Conservation (phyloP, 805 yeast species). For the Nakazawaea sp. region DNA sequence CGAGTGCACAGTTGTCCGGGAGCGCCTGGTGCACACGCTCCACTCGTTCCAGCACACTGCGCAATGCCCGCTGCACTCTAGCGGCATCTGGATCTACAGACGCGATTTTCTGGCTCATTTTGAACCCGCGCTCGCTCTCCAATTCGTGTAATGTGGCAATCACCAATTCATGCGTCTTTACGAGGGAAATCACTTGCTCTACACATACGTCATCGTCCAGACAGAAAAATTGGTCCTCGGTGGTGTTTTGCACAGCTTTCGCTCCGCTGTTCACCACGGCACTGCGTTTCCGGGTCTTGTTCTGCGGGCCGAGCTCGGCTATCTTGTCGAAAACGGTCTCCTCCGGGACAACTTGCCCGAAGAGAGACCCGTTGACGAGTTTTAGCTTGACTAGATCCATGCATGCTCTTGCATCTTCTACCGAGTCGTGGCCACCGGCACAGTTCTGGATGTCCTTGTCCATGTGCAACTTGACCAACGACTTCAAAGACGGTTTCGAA, state of each 20-base stretch:
- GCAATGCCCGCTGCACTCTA: conserved; percentile 16
- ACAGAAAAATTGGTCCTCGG: conserved; percentile 20
- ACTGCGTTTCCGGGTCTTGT: conserved; percentile 20
- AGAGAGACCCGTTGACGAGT: conserved; percentile 55
- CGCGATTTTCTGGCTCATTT: conserved; percentile 13
- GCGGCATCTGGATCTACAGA: conserved; percentile 4
- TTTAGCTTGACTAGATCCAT: conserved; percentile 70
- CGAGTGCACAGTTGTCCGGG: conserved; percentile 53
- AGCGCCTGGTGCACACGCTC: conserved; percentile 39
- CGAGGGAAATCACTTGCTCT: conserved; percentile 29
- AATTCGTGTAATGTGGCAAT: conserved; percentile 54
- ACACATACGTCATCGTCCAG: conserved; percentile 55
- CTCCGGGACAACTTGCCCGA: conserved; percentile 46
- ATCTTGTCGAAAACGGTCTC: conserved; percentile 35
- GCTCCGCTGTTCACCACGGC: conserved; percentile 17
- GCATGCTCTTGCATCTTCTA: conserved; percentile 80
- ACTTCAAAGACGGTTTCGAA: conserved; percentile 67
- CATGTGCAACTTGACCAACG: conserved; percentile 55
- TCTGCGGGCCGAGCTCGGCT: conserved; percentile 16
- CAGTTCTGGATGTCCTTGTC: conserved; percentile 59
- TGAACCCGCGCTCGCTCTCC: conserved; percentile 34
- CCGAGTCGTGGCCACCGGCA: conserved; percentile 71
- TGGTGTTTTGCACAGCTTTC: neutral
- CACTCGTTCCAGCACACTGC: conserved; percentile 37
- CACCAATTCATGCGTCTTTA: conserved; percentile 37